These are phyloP conservation scores for Talinum fruticosum DNA, from an alignment of 148 eudicot genomes.

Conservation along the genomic window DNA sequence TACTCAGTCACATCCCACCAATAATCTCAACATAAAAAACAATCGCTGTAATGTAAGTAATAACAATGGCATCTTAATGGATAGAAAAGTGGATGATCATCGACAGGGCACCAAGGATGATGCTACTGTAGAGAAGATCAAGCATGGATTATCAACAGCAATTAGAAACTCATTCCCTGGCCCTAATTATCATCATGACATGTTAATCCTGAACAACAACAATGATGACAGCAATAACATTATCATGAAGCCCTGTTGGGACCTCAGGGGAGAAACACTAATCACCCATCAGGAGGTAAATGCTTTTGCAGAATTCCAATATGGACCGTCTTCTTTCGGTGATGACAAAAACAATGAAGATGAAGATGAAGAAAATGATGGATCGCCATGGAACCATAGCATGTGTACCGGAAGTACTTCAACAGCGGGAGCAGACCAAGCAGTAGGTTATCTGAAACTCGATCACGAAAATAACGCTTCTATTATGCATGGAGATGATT, in stretches of 20 bases:
- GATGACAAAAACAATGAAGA: constrained; percentile 13
- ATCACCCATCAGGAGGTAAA: constrained; percentile 26
- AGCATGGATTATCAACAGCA: constrained; percentile 67
- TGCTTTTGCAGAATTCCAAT: constrained; percentile 50
- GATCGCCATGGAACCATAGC: constrained; percentile 74
- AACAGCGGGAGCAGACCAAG: constrained; percentile 42
- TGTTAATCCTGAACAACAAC: constrained; percentile 17
- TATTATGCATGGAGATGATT: constrained; percentile 26
- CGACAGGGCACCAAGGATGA: constrained; percentile 46
- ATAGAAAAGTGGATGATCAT: background rate
- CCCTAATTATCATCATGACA: constrained; percentile 12
- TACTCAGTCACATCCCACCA: background rate
- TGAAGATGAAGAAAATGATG: constrained; percentile 35
- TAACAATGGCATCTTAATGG: background rate
- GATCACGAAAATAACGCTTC: constrained; percentile 35
- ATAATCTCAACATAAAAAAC: background rate
- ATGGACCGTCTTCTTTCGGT: constrained; percentile 38
- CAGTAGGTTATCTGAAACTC: constrained; percentile 36
- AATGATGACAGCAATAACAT: background rate
- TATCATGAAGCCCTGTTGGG: constrained; percentile 50
- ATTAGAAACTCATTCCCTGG: constrained; percentile 54
- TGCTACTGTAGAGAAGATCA: constrained; percentile 64
- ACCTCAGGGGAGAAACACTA: constrained; percentile 34
- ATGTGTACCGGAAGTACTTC: constrained; percentile 53
- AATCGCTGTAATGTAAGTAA: background rate